Evolutionary conservation across 2,329 filamentous ascomycete genomes (phyloP), one percentile per base, ranked within the genome.

Genomic region (Colletotrichum tropicicola): DNA sequence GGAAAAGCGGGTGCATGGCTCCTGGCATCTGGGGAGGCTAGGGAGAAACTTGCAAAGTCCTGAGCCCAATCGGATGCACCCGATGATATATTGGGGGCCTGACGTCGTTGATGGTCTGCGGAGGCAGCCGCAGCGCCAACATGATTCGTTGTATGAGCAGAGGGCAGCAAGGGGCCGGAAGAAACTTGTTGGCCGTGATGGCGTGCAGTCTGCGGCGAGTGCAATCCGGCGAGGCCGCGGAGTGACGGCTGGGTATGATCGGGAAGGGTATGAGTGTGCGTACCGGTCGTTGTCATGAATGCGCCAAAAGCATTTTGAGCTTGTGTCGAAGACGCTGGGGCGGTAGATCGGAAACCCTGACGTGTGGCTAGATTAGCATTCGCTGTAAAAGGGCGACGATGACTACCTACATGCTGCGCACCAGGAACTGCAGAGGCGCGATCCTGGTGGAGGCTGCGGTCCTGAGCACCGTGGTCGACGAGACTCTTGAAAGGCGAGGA

Each of bases 401-500:
- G 4, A 27, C 2, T 3, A 28, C 48, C 32, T 12, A 66, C 63
- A 35, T 52, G 45, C 19, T 64, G 63, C 27, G 5, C 4, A 47
- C 39, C 15, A 7, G 35, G 10, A 8, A 39, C 19, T 9, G 15
- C 71, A 54, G 76, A 68, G 17, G 79, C 69, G n/a, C 78, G 73
- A 66, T 81, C 79, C 66, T 81, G 78, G 15, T 80, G 79, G 54
- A 77, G 76, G 68, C 77, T 79, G 51, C 75, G 73, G 69, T 82
- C 79, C 45, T 76, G 75, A n/a, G 73, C 72, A 53, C 82, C 79
- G 39, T 82, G 79, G 8, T 82, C 78, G 19, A 79, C 70, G 43
- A 82, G 73, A 12, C 74, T 77, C 73, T 82, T 82, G 59, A 82
- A 81, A 35, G 80, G 79, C 51, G 77, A 78, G 3, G 75, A 73